Evolutionary conservation across 257 asterid genomes (phyloP).

Genomic region (Datura wrightii): DNA sequence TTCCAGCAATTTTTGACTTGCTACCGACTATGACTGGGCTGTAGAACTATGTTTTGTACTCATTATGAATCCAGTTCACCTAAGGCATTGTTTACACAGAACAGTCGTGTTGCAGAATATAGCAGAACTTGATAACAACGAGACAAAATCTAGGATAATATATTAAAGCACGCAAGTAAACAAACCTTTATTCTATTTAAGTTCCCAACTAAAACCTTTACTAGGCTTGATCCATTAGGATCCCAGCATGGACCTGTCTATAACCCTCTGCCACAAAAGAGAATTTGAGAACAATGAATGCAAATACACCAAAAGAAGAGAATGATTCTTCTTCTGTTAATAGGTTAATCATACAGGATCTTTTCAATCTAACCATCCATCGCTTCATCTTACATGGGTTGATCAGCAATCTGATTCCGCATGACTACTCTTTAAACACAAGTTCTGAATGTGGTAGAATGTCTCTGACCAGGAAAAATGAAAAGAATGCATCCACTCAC

Average conservation of each 20-base stretch:
- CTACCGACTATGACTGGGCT: neutral
- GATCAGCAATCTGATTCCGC: neutral
- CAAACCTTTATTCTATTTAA: neutral
- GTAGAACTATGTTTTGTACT: constrained; percentile 5
- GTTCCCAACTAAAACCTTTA: neutral
- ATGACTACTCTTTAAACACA: neutral
- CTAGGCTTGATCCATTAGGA: neutral
- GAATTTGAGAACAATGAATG: neutral
- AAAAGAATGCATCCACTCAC: neutral
- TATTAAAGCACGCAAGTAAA: neutral
- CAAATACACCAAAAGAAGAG: constrained; percentile 3
- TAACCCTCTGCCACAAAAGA: neutral
- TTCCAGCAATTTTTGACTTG: neutral
- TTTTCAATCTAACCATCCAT: neutral
- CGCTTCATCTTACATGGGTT: neutral
- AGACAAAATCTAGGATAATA: neutral
- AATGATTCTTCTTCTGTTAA: neutral
- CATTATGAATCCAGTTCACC: neutral
- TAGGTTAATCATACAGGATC: neutral
- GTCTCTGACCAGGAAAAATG: neutral
- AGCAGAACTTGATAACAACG: neutral
- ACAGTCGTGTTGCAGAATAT: neutral
- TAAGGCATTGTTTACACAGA: neutral
- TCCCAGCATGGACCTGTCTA: neutral
- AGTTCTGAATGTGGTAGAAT: neutral